These are phyloP conservation scores for Samsoniella hepiali DNA, from an alignment of 2,329 filamentous ascomycete species.

Conservation along the genomic window DNA sequence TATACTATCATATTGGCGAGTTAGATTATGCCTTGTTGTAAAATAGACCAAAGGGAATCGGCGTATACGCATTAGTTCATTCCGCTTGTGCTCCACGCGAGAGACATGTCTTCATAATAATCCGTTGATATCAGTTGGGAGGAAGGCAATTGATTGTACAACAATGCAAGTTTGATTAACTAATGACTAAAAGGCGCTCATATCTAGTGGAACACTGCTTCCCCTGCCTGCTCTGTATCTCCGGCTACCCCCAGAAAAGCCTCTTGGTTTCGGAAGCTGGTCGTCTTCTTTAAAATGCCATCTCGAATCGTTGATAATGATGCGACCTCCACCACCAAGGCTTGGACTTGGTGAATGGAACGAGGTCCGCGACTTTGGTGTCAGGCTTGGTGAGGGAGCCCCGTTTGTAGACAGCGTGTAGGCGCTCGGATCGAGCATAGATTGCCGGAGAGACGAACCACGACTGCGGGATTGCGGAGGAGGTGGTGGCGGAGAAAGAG, in stretches of 20 bases:
- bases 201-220: conserved; percentile 88
- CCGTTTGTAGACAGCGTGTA: conserved; percentile 72
- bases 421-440: conserved; percentile 70
- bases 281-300: conserved; percentile 86
- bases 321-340: conserved; percentile 33
- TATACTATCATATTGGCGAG: conserved; percentile 27
- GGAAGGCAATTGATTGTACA: not conserved
- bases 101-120: not conserved
- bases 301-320: conserved; percentile 70
- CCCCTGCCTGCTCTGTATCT: conserved; percentile 87
- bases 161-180: conserved; percentile 16
- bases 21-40: conserved; percentile 13
- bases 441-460: conserved; percentile 50
- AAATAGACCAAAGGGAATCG: conserved; percentile 15
- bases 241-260: conserved; percentile 70
- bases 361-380: conserved; percentile 33
- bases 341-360: conserved; percentile 31
- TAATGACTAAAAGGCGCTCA: conserved; percentile 52
- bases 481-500: conserved; percentile 39
- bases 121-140: not conserved
- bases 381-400: conserved; percentile 47
- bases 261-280: conserved; percentile 78
- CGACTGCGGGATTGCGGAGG: conserved; percentile 38
- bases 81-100: not conserved
- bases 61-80: not conserved